Conservation (phyloP, 345 rosid genomes). For the Pelargonium nanum region DNA sequence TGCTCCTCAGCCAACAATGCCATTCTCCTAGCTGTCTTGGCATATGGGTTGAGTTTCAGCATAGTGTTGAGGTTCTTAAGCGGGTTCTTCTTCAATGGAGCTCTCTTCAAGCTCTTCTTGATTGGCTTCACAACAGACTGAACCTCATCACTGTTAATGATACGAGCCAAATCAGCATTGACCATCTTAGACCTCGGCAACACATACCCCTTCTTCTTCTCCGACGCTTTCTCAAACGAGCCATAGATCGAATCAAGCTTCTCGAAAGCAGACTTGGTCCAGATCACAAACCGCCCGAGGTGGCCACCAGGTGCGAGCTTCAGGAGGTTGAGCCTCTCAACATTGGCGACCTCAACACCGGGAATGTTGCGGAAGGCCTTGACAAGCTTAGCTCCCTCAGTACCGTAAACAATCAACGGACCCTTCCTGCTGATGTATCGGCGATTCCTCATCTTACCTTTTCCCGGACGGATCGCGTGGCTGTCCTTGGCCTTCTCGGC, state of each 20-base stretch:
- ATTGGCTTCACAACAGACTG: slow-evolving; percentile 86
- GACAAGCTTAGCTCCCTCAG: slow-evolving; percentile 75
- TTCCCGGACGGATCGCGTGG: slow-evolving; percentile 71
- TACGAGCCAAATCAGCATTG: slow-evolving; percentile 87
- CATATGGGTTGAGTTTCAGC: slow-evolving; percentile 86
- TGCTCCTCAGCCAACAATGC: slow-evolving; percentile 82
- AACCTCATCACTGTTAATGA: slow-evolving; percentile 90
- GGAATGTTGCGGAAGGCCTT: slow-evolving; percentile 90
- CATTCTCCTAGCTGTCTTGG: slow-evolving; percentile 95
- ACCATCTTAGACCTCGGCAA: slow-evolving; percentile 87
- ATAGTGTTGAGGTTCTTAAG: slow-evolving; percentile 72
- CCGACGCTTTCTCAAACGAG: slow-evolving; percentile 63
- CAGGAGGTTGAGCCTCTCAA: slow-evolving; percentile 68
- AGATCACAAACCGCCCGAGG: slow-evolving; percentile 79
- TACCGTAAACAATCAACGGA: slow-evolving; percentile 71
- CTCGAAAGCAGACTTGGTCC: slow-evolving; percentile 96
- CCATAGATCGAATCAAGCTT: slow-evolving; percentile 87
- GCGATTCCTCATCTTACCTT: slow-evolving; percentile 85
- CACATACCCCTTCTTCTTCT: slow-evolving; percentile 86
- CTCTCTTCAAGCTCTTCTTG: slow-evolving; percentile 58
- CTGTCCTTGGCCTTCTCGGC: slow-evolving; percentile 90
- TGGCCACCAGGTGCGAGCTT: slow-evolving; percentile 98
- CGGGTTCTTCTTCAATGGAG: slow-evolving; percentile 87
- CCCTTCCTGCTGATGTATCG: slow-evolving; percentile 85
- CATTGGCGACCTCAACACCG: slow-evolving; percentile 84